Evolutionary conservation across 768 basidiomycete genomes (phyloP).

Genomic region (Ephemerocybe angulata): DNA sequence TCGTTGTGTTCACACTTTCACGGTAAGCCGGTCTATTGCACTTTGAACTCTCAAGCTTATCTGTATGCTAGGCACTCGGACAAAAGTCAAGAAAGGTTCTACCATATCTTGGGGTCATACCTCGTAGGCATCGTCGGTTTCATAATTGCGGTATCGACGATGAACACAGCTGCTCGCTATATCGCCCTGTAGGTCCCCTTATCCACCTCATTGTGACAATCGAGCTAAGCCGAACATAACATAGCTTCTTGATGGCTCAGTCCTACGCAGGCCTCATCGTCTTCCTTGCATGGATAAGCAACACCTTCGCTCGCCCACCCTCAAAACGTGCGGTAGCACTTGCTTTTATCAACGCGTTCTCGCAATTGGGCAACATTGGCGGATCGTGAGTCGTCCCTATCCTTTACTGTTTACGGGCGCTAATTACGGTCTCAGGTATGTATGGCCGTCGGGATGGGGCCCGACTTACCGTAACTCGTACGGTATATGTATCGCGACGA

Average conservation of each 20-base stretch:
- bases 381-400: conserved; percentile 59
- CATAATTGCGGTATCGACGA: conserved; percentile 65
- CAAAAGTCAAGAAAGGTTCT: conserved; percentile 67
- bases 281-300: conserved; percentile 49
- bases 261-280: conserved; percentile 68
- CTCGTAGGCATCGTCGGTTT: conserved; percentile 69
- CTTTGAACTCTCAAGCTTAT: background rate
- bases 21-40: conserved; percentile 33
- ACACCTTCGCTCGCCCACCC: conserved; percentile 65
- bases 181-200: conserved; percentile 57
- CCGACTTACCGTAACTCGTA: conserved; percentile 67
- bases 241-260: conserved; percentile 72
- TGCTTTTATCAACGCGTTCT: conserved; percentile 76
- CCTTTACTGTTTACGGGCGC: background rate
- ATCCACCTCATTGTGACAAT: no score
- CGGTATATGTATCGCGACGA: conserved; percentile 67
- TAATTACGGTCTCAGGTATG: conserved; percentile 51
- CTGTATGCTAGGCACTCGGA: conserved; percentile 68
- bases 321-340: conserved; percentile 82
- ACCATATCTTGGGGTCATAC: conserved; percentile 58
- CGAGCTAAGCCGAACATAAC: background rate
- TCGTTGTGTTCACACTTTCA: conserved; percentile 50
- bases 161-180: conserved; percentile 68
- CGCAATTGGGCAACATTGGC: conserved; percentile 79
- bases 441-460: conserved; percentile 66